Evolutionary conservation across 208 protist genomes (phyloP).

Genomic region (Leishmania martiniquensis): DNA sequence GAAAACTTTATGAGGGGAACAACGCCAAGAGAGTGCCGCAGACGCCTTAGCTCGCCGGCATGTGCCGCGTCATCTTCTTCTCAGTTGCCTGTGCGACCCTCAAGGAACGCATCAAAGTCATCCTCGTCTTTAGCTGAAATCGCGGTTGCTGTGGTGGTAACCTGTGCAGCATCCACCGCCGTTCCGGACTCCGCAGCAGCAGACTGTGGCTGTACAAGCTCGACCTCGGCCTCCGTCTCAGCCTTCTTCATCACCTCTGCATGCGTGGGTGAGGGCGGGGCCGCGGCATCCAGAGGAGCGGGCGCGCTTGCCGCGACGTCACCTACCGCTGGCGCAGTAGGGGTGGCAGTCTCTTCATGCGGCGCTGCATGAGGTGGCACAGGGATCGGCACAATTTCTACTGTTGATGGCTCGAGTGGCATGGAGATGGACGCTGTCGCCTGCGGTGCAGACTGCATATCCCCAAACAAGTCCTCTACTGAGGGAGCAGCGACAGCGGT

Average conservation of each 20-base stretch:
- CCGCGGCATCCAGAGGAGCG: neutral
- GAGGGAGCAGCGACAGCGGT: constrained; percentile 11
- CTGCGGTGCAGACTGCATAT: constrained; percentile 6
- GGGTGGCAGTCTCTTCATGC: neutral
- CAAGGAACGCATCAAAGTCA: constrained; percentile 81
- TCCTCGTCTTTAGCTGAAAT: constrained; percentile 43
- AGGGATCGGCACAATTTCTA: neutral
- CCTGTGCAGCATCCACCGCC: no score
- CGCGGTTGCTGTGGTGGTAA: neutral
- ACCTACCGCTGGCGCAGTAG: neutral
- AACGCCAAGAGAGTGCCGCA: neutral
- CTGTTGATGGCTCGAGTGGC: neutral
- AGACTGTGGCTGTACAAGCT: neutral
- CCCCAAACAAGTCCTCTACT: constrained; percentile 37
- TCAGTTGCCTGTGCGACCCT: constrained; percentile 25
- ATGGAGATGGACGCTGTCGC: neutral
- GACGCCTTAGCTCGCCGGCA: no score
- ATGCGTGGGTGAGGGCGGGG: neutral
- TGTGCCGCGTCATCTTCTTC: neutral
- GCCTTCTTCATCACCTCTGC: neutral
- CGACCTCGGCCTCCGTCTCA: neutral
- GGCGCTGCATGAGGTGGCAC: neutral
- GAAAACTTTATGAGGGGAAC: neutral
- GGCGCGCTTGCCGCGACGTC: neutral
- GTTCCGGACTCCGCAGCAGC: no score